Base-by-base conservation (phyloP, 2,329 filamentous ascomycete species). In the Colletotrichum sp. region DNA sequence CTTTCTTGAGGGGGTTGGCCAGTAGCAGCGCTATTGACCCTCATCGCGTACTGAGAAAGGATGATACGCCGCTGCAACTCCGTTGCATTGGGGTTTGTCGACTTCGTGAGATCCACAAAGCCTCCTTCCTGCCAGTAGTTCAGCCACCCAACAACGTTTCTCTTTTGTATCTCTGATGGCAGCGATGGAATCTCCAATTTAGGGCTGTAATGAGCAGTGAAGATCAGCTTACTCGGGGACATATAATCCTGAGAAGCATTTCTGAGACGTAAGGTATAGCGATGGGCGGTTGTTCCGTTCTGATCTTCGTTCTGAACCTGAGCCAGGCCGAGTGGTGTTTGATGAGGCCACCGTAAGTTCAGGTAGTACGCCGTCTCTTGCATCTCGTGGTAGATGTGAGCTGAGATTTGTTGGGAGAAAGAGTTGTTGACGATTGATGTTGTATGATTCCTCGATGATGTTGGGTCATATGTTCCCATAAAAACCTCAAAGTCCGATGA, bases 41-140 rank as follows among this genome's bases (percentile, higher is more conserved):
- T 83, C 6, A 87, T 80, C 16, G 85, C 83, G 24, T 88, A 88
- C 71, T 87, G 86, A 8, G 85, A 87, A 8, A 84, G 77, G n/a
- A 65, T 13, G 62, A 65, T 65, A 13, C 62, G 62, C 16, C 86
- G 83, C 77, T 88, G 85, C 4, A 88, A 79, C 69, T 88, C 86
- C 12, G 82, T 81, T 8, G 85, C 85, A 18, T 84, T 83, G 0
- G 81, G 71, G 34, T 82, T 84, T 1, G 80, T 79, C 4, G 84
- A 84, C 2, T 80, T 77, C 2, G 84, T 85, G n/a, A 88, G 78
- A 65, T 87, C 86, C 3, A 87, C 80, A 62, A 87, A 87, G 1
- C 85, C 85, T 2, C 86, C 85, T 8, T 81, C 77, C 34, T 80
- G 77, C 86, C 86, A 85, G 71, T 85, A 85, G 0, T 80, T 67